These are phyloP conservation scores for Meyerozyma guilliermondii DNA, from an alignment of 1,139 yeast species.

Conservation along the genomic window DNA sequence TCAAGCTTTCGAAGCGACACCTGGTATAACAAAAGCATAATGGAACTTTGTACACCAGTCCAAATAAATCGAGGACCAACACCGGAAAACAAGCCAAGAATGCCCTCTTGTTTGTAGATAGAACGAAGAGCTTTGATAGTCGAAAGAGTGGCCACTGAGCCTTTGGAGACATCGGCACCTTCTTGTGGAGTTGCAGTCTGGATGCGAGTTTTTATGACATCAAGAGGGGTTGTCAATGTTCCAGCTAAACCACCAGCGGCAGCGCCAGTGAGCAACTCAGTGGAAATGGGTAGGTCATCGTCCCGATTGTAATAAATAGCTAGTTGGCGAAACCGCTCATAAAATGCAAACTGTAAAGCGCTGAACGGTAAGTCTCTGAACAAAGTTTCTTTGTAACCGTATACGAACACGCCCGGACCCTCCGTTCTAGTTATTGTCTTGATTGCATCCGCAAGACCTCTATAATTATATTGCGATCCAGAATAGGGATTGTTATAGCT, in stretches of 20 bases:
- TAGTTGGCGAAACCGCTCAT: slow-evolving; percentile 71
- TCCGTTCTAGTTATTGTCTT: slow-evolving; percentile 58
- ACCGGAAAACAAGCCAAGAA: slow-evolving; percentile 79
- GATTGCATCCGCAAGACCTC: slow-evolving; percentile 65
- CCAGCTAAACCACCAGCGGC: slow-evolving; percentile 98
- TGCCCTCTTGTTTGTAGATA: slow-evolving; percentile 72
- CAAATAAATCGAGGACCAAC: slow-evolving; percentile 95
- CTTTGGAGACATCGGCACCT: not conserved
- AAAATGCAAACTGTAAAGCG: slow-evolving; percentile 92
- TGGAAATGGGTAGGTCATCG: slow-evolving; percentile 48
- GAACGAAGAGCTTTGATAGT: slow-evolving; percentile 59
- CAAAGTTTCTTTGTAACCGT: slow-evolving; percentile 90
- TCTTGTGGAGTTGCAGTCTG: slow-evolving; percentile 51
- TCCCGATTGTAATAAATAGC: slow-evolving; percentile 46
- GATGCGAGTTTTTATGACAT: slow-evolving; percentile 88
- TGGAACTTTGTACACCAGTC: slow-evolving; percentile 94
- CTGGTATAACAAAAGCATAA: slow-evolving; percentile 88
- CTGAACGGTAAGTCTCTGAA: slow-evolving; percentile 91
- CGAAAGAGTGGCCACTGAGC: slow-evolving; percentile 40
- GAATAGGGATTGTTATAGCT: slow-evolving; percentile 75
- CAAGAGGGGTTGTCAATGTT: slow-evolving; percentile 72
- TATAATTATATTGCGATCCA: slow-evolving; percentile 81
- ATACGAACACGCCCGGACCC: slow-evolving; percentile 72
- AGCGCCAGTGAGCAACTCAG: slow-evolving; percentile 84
- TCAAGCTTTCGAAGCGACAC: slow-evolving; percentile 42